Evolutionary conservation across 768 basidiomycete species (phyloP).

Genomic region (Collybiopsis luxurians): DNA sequence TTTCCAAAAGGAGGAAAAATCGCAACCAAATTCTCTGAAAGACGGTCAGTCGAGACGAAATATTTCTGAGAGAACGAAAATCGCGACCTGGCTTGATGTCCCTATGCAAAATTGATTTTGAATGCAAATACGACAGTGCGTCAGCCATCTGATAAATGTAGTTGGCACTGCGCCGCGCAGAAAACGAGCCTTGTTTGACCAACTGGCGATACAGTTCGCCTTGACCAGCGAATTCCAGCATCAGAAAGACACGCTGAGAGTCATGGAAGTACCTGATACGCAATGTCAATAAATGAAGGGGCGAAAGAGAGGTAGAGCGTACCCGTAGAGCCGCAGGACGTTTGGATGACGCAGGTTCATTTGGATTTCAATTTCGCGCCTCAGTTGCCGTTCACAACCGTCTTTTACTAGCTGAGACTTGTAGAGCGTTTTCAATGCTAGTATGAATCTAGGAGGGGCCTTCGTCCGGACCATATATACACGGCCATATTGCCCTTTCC

Average conservation of each 20-base stretch:
- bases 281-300: no score
- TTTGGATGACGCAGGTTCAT: constrained; percentile 95
- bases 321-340: constrained; percentile 87
- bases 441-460: constrained; percentile 81
- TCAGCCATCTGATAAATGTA: constrained; percentile 99
- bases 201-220: constrained; percentile 98
- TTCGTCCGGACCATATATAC: constrained; percentile 99
- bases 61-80: no score
- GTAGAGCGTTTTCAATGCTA: constrained; percentile 97
- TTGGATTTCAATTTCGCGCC: constrained; percentile 98
- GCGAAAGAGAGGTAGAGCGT: no score
- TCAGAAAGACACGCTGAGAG: constrained; percentile 94
- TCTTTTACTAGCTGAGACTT: constrained; percentile 92
- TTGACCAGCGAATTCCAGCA: constrained; percentile 96
- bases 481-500: constrained; percentile 97
- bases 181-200: constrained; percentile 79
- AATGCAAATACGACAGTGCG: constrained; percentile 87
- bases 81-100: constrained; percentile 99
- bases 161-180: constrained; percentile 80
- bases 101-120: constrained; percentile 96
- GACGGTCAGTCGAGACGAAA: no score
- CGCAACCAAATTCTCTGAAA: no score
- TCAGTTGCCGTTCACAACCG: constrained; percentile 93
- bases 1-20: no score
- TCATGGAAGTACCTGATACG: constrained; percentile 80